Evolutionary conservation across 2,329 filamentous ascomycete genomes (phyloP), one percentile per base, ranked within the genome.

Genomic region (Mycocentrospora acerina): DNA sequence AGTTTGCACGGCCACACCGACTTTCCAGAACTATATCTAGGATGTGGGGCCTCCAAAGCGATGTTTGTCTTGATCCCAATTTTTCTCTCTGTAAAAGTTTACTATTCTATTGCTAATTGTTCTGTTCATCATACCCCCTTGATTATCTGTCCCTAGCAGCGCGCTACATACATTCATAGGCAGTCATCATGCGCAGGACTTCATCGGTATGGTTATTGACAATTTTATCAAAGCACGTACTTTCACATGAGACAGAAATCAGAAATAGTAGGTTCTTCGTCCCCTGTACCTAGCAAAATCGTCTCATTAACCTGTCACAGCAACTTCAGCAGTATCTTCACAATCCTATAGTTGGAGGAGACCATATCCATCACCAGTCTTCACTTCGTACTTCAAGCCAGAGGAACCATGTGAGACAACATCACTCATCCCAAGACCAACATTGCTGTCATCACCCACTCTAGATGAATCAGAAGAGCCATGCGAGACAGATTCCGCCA

Each of bases 161-260:
- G 37, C 33, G 32, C 35, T 28, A 29, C 28, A 39, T 30, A 15
- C 29, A 34, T 24, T 30, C 17, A 28, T 13, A 27, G 30, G 24
- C 32, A 37, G 35, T 35, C 39, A 53, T 10, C 11, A 62, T 62
- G 59, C 35, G 42, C 24, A 31, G 32, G 30, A 35, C 24, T 36
- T 37, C 32, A 4, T 45, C 44, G 8, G n/a, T 56, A 13, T 54
- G 49, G 46, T 28, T 43, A 14, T 32, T 59, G 34, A 32, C 42
- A 24, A 45, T 44, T 18, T 29, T 59, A n/a, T 51, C 55, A 11
- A 40, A 34, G 12, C 29, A 39, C 27, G 52, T 46, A 4, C 14
- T 54, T 6, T 51, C 42, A 30, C 46, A 45, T 35, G 32, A 40
- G 8, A 28, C 49, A 3, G 46, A 43, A 15, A 49, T 44, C 15